Base-by-base conservation (phyloP, 805 yeast genomes). In the Kodamaea fukazawae region DNA sequence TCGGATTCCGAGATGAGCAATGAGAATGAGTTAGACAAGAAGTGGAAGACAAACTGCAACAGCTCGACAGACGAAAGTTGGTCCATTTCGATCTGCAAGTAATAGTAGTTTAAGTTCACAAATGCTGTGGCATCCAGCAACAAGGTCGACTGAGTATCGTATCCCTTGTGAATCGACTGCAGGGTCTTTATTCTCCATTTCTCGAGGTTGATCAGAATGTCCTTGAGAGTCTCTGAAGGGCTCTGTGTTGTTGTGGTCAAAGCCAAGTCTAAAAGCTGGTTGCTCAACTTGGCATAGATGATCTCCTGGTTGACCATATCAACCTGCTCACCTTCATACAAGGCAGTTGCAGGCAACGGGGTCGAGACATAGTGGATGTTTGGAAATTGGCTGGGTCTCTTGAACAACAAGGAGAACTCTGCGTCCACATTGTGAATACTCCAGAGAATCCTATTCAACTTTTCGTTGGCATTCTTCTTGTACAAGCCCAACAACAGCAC, bases 1-100 rank as follows among this genome's bases (percentile, higher is more conserved):
- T 47, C 49, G 18, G 40, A n/a, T 18, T 58, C 56, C 9, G 54
- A 42, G 23, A 63, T 51, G 10, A 69, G 45, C 35, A 69, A 57
- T 10, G 67, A 54, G 44, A 67, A 68, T 9, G 66, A 64, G 46
- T 64, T 65, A 16, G 67, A 63, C 30, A 69, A 51, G 43, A 67
- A 69, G 43, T 69, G 73, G 12, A 67, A 53, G 6, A 71, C 60
- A 47, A 67, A 67, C 44, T 68, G 73, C 34, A 59, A 58, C 36
- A 65, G 60, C 41, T 68, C 67, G 12, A 63, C 60, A 4, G 60
- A 42, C 7, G 69, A 61, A 2, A 67, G 42, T 48, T 66, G 72
- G 50, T 69, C 73, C 18, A 70, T 46, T 48, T 70, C 74, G 16
- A 67, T 61, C 26, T 60, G 48, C 15, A 69, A 47, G 45, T 64